Evolutionary conservation across 352 stramenopile species (phyloP), one percentile per base, ranked within the genome.

Genomic region (Phytopythium kandeliae): DNA sequence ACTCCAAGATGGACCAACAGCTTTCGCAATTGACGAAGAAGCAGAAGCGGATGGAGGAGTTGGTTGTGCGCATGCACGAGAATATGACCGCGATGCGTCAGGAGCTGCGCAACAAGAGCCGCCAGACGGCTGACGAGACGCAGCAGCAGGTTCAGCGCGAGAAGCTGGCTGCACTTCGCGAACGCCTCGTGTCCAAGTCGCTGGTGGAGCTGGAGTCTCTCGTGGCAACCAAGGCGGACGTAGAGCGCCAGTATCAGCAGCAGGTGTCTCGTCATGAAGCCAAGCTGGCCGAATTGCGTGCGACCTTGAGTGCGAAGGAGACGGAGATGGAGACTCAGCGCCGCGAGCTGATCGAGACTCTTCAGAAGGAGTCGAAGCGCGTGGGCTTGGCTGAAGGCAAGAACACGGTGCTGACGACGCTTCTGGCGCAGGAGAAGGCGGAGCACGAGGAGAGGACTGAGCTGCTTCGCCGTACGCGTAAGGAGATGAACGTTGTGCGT

Each of bases 361-460:
- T 88, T 10, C 77, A 88, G 41, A 59, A 81, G 28, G 77, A 87
- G 40, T 68, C 72, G 33, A 78, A 79, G 49, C 61, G 78, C n/a
- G 72, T 88, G 62, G 79, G 79, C 25, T 43, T 81, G 22, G 73
- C 71, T 6, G 72, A 88, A 46, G 79, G 79, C 25, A 76, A 85
- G 52, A 83, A 76, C 33, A 46, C 66, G 8, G 17, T 88, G 26
- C 48, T 90, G 22, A 74, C 87, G 49, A 64, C 66, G n/a, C 51
- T 88, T n/a, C 62, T 90, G 3, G 60, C 69, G 0, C 69, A 69
- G 33, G 78, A 85, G 50, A 87, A 85, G 57, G 40, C 59, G 12
- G 69, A 83, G 17, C 78, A 69, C 24, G 64, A 81, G 28, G 70
- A 86, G 49, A 86, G 82, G 51, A 68, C 61, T 19, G 67, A 84